These are phyloP conservation scores for Globisporangium echinulatum DNA, from an alignment of 352 stramenopile genomes.

Conservation along the genomic window DNA sequence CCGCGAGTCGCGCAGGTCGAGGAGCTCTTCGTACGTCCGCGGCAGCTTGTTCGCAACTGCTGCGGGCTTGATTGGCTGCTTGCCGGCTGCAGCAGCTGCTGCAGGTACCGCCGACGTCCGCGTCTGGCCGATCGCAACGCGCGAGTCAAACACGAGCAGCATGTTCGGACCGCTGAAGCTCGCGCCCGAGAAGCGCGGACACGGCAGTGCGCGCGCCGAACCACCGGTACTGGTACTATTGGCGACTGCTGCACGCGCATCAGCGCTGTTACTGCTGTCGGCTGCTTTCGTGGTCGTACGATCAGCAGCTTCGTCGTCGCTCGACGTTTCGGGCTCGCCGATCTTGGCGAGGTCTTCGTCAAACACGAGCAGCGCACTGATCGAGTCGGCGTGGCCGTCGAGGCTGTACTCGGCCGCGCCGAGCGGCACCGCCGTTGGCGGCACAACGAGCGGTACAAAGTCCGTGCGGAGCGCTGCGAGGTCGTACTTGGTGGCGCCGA, in stretches of 20 bases:
- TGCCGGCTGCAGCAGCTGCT: constrained; percentile 43
- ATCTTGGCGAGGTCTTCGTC: constrained; percentile 68
- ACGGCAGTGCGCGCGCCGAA: constrained; percentile 41
- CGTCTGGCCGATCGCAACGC: constrained; percentile 68
- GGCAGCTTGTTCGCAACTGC: constrained; percentile 42
- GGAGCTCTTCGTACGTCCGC: constrained; percentile 69
- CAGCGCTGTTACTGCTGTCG: neutral
- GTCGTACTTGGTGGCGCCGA: constrained; percentile 48
- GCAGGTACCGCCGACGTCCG: constrained; percentile 33
- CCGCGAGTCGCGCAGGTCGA: constrained; percentile 64
- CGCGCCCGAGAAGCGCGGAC: constrained; percentile 69
- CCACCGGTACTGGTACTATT: constrained; percentile 1
- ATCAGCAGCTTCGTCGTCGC: constrained; percentile 11
- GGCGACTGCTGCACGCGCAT: neutral
- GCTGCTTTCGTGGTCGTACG: neutral
- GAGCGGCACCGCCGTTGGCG: constrained; percentile 49
- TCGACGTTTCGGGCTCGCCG: constrained; percentile 15
- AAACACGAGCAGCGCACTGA: constrained; percentile 52
- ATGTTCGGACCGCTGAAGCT: constrained; percentile 83
- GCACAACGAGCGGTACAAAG: constrained; percentile 64
- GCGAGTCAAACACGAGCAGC: constrained; percentile 81
- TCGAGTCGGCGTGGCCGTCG: constrained; percentile 34
- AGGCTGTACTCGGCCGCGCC: constrained; percentile 58
- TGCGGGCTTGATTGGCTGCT: constrained; percentile 43
- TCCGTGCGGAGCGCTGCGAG: constrained; percentile 65